Evolutionary conservation across 73 alveolate genomes (phyloP).

Genomic region (Uronychia setigera): DNA sequence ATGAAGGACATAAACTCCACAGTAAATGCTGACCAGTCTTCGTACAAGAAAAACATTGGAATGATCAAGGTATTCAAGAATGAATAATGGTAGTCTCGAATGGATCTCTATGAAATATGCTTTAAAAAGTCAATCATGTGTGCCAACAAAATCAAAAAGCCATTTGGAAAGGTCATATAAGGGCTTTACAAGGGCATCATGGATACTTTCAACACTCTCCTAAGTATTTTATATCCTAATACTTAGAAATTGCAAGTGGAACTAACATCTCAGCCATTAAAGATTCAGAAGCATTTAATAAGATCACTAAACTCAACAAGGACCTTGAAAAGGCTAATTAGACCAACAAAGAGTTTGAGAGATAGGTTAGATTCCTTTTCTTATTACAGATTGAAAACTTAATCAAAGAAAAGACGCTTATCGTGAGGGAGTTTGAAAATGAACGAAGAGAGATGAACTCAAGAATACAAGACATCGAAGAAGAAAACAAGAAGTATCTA

Average conservation of each 20-base stretch:
- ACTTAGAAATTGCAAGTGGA: background rate
- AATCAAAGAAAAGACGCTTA: background rate
- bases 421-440: background rate
- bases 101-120: constrained; percentile 40
- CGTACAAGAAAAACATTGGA: constrained; percentile 26
- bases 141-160: background rate
- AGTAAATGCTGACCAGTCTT: constrained; percentile 5
- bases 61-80: constrained; percentile 32
- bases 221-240: background rate
- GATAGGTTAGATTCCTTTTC: background rate
- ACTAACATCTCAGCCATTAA: too few species aligned
- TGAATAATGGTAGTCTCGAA: constrained; percentile 2
- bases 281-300: background rate
- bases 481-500: constrained; percentile 4
- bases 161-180: background rate
- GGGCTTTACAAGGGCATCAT: background rate
- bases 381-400: background rate
- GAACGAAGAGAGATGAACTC: background rate
- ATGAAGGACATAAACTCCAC: constrained; percentile 52
- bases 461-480: background rate
- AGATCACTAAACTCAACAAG: background rate
- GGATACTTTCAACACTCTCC: background rate
- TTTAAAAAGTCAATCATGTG: constrained; percentile 28
- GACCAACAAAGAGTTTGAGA: background rate
- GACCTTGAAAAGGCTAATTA: background rate